A percentile compares a stretch with the other conserved stretches of the same genome.
phyloP scores from a whole-genome alignment of 139 green algal genomes.

The Coelastrella sp. region DNA sequence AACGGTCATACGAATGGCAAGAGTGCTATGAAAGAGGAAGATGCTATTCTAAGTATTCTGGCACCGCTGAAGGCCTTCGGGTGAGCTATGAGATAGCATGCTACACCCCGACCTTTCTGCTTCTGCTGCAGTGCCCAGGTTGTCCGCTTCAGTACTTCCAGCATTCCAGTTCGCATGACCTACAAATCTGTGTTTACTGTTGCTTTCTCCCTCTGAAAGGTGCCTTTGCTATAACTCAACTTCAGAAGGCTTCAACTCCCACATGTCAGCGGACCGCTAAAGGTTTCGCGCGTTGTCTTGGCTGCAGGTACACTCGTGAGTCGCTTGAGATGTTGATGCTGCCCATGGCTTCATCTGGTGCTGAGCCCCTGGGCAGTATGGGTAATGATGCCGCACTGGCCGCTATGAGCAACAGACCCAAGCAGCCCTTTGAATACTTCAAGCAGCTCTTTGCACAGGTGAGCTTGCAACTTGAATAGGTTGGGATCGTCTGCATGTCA shows the following conservation, averaged over 20 bases:
- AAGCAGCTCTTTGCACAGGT: conserved; percentile 98
- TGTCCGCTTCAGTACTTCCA: background rate
- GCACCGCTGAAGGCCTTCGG: conserved; percentile 70
- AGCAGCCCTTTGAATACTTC: conserved; percentile 96
- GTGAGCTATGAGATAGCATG: background rate
- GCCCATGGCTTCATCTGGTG: conserved; percentile 86
- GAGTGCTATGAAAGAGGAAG: conserved; percentile 35
- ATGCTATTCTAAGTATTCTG: conserved; percentile 53
- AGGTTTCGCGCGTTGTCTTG: too few relatives aligned
- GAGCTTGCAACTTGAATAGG: background rate
- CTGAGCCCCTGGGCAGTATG: conserved; percentile 97
- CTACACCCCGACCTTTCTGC: background rate
- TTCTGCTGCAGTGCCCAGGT: background rate
- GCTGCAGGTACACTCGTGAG: conserved; percentile 89
- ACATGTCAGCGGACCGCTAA: too few relatives aligned
- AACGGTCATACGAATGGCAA: conserved; percentile 54
- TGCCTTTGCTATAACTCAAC: background rate
- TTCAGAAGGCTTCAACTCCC: too few relatives aligned
- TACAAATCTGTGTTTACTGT: too few relatives aligned
- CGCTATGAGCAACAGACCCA: conserved; percentile 81
- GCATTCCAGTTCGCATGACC: too few relatives aligned
- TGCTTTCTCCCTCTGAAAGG: background rate
- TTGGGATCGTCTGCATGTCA: background rate
- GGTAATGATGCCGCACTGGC: conserved; percentile 95
- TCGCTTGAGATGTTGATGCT: conserved; percentile 92